Percentiles rank a stretch among this genome's conserved stretches.
Conservation (phyloP, 1,139 yeast species). For the Blastobotrys ciferrii region DNA sequence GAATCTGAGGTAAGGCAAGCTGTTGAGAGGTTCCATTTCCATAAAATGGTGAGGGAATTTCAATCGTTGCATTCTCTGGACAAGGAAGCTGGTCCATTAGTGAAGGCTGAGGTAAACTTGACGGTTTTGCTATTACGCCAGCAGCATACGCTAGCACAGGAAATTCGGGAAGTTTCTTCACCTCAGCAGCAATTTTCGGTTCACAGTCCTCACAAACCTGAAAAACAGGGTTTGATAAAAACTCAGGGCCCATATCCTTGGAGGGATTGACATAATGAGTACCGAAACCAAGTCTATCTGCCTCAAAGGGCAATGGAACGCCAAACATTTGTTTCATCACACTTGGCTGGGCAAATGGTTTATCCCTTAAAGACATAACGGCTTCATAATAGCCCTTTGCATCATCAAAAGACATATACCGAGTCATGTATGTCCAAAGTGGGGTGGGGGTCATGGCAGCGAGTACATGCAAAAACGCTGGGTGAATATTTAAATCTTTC, state of each 20-base stretch:
- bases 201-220: too few species aligned
- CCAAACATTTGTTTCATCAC: constrained; percentile 9
- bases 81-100: too few species aligned
- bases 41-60: too few species aligned
- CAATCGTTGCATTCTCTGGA: too few species aligned
- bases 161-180: too few species aligned
- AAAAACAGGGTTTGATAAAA: too few species aligned
- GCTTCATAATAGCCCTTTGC: constrained; percentile 7
- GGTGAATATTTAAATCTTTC: neutral
- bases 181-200: too few species aligned
- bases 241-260: neutral
- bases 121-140: too few species aligned
- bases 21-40: too few species aligned
- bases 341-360: neutral
- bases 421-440: constrained; percentile 9
- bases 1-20: too few species aligned
- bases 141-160: too few species aligned
- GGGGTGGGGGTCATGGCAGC: constrained; percentile 14
- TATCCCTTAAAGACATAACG: neutral
- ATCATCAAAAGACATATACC: neutral
- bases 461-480: constrained; percentile 7
- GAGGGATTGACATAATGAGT: constrained; percentile 7
- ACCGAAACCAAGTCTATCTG: constrained; percentile 14
- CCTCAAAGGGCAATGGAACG: constrained; percentile 13
- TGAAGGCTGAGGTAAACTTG: too few species aligned